Evolutionary conservation across 768 basidiomycete species (phyloP), one percentile per base, ranked within the genome.

Genomic region (Boletus barrowsii): DNA sequence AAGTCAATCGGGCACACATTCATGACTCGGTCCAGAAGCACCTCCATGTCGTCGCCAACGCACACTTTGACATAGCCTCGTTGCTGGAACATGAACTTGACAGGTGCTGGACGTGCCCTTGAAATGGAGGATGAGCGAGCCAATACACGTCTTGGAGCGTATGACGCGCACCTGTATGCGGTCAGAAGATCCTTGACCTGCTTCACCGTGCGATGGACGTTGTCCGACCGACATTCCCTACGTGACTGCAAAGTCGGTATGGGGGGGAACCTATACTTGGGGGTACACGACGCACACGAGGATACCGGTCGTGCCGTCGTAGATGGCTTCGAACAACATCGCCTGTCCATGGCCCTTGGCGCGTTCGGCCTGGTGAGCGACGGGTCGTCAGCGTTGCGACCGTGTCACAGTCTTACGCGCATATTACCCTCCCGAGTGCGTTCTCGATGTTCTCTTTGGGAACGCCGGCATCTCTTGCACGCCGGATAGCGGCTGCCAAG

Each of bases 361-460:
- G n/a, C 78, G 78, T 44, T 73, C 71, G 10, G 78, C 80, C 79
- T 84, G 57, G 5, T 17, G 48, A 39, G 42, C 11, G 8, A 22
- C 6, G 29, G 29, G n/a, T 18, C n/a, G 47, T 52, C 42, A 59
- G 40, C 10, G 30, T 20, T 14, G 18, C 10, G 30, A 26, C 41
- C 42, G 20, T 22, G 42, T 37, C 0, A 42, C 36, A 10, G 15
- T 17, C 17, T 1, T 1, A 8, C 40, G 42, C 6, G 22, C 4
- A 2, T 54, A 65, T 22, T 59, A 83, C 87, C 72, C 76, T 81
- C 42, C 75, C 77, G 44, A 88, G 69, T 0, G 86, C 81, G 26
- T 76, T 82, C 54, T 83, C 83, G 6, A 88, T 80, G 67, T 86
- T 88, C 42, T 86, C 83, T 59, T 79, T 87, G 13, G 87, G 87